Conservation (phyloP, 371 early-diverging fungal species). For the Lichtheimia hyalospora region DNA sequence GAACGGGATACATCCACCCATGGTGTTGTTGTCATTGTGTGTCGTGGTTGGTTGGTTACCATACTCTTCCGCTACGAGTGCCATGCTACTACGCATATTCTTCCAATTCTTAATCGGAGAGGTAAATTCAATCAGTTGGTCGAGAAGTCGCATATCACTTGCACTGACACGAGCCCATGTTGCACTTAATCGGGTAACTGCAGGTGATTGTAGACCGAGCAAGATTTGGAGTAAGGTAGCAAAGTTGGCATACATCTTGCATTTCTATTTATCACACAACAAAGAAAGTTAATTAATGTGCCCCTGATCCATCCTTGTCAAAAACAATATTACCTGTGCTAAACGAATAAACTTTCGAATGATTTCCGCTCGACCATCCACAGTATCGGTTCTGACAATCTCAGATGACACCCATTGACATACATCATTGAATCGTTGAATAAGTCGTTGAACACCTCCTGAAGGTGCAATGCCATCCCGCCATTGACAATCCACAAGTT, state of each 20-base stretch:
- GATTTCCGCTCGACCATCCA: slow-evolving; percentile 59
- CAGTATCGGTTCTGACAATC: slow-evolving; percentile 52
- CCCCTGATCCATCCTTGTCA: neutral
- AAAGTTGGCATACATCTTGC: slow-evolving; percentile 63
- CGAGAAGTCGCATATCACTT: slow-evolving; percentile 50
- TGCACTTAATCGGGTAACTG: slow-evolving; percentile 56
- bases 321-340: slow-evolving; percentile 50
- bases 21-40: slow-evolving; percentile 21
- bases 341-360: slow-evolving; percentile 73
- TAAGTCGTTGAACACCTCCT: slow-evolving; percentile 56
- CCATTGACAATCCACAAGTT: slow-evolving; percentile 63
- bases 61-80: slow-evolving; percentile 58
- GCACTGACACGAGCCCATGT: slow-evolving; percentile 64
- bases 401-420: slow-evolving; percentile 76
- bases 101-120: slow-evolving; percentile 67
- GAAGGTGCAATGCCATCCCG: slow-evolving; percentile 8
- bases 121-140: slow-evolving; percentile 56
- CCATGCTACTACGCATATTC: slow-evolving; percentile 66
- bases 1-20: slow-evolving; percentile 64
- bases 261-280: slow-evolving; percentile 45
- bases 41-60: slow-evolving; percentile 21
- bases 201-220: slow-evolving; percentile 63
- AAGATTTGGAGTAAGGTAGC: slow-evolving; percentile 64
- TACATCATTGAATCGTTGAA: slow-evolving; percentile 66
- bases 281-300: neutral